Conservation (phyloP, 1,284 basidiomycete genomes). For the Marasmius sp. region DNA sequence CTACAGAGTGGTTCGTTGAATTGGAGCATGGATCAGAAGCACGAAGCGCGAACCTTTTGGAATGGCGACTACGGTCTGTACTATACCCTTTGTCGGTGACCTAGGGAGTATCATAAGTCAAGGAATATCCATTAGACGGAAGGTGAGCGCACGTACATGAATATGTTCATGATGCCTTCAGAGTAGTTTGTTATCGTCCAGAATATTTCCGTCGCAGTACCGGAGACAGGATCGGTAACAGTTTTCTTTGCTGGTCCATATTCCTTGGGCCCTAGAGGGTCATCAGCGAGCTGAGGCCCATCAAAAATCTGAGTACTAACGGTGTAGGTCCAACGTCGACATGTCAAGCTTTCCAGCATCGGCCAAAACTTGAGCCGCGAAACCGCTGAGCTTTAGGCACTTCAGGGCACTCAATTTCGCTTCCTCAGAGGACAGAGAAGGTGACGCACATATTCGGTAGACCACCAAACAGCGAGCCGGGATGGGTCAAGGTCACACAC, state of each 20-base stretch:
- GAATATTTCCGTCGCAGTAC: constrained; percentile 47
- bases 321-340: constrained; percentile 45
- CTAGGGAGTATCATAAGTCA: constrained; percentile 16
- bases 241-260: constrained; percentile 40
- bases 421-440: not conserved
- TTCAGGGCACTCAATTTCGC: constrained; percentile 15
- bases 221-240: constrained; percentile 43
- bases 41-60: constrained; percentile 29
- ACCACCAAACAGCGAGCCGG: constrained; percentile 60
- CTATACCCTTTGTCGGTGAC: constrained; percentile 40
- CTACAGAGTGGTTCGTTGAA: constrained; percentile 20
- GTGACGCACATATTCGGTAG: constrained; percentile 41
- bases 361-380: constrained; percentile 50
- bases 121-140: not conserved
- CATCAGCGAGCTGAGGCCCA: not conserved
- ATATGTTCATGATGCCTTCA: constrained; percentile 42
- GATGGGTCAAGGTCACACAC: constrained; percentile 56
- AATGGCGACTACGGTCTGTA: constrained; percentile 44
- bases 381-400: constrained; percentile 53
- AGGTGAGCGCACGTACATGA: constrained; percentile 34
- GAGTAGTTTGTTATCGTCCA: constrained; percentile 50
- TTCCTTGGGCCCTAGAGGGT: constrained; percentile 47
- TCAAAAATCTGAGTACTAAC: constrained; percentile 28
- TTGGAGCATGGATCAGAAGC: not conserved
- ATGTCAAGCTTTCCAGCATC: constrained; percentile 45